Evolutionary conservation across 371 early-diverging fungal genomes (phyloP).

Genomic region (Syncephalastrum racemosum): DNA sequence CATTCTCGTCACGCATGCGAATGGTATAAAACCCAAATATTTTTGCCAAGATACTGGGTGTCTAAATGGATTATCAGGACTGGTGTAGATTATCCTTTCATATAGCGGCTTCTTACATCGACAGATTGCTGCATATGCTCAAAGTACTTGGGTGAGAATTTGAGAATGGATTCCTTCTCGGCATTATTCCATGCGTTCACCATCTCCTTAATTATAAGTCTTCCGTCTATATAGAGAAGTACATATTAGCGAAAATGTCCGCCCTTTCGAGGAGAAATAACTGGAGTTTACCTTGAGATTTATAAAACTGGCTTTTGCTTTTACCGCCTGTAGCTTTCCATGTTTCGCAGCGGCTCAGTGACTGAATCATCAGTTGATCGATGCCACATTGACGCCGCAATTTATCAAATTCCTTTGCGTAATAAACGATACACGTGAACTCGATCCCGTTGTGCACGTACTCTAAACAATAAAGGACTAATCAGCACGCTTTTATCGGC

Average conservation of each 20-base stretch:
- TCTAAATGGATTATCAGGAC: constrained; percentile 22
- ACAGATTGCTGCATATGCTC: constrained; percentile 73
- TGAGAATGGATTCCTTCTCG: constrained; percentile 84
- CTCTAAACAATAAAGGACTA: constrained; percentile 31
- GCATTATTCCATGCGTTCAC: constrained; percentile 68
- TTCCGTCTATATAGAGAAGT: constrained; percentile 60
- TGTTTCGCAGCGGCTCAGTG: constrained; percentile 74
- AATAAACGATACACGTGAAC: constrained; percentile 83
- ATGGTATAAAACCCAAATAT: constrained; percentile 92
- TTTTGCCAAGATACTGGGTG: constrained; percentile 84
- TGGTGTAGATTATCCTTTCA: not conserved
- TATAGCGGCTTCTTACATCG: constrained; percentile 18
- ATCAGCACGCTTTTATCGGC: constrained; percentile 5
- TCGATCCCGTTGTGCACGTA: constrained; percentile 71
- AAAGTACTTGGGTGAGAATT: constrained; percentile 92
- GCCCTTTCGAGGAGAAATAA: not conserved
- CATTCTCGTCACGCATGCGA: constrained; percentile 66
- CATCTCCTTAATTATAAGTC: constrained; percentile 89
- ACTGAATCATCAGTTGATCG: constrained; percentile 73
- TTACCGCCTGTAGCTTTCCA: constrained; percentile 89
- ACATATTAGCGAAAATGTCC: not conserved
- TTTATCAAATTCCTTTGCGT: constrained; percentile 84
- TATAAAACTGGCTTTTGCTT: constrained; percentile 62
- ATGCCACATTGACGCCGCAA: constrained; percentile 80
- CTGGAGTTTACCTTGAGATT: constrained; percentile 51